Conservation (phyloP, 2,329 filamentous ascomycete genomes). For the Fusarium buxicola region DNA sequence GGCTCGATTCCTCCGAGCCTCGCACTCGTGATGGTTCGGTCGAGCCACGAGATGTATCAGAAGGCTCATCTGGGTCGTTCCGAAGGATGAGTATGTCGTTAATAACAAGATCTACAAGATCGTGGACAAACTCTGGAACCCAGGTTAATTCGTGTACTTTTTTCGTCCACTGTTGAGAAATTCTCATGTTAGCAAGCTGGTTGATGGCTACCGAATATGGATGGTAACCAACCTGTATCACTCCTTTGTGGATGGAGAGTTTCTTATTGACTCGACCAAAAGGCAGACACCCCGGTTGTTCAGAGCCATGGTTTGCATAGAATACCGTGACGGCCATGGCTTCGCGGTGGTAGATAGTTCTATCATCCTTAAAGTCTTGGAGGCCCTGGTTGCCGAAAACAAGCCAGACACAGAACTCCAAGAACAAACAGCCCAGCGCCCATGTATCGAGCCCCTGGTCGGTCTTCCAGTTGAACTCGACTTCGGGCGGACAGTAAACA, state of each 20-base stretch:
- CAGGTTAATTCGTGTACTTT: not conserved
- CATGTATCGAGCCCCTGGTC: conserved; percentile 14
- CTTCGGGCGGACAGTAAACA: not conserved
- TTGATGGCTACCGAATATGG: no score
- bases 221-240: not conserved
- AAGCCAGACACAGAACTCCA: conserved; percentile 16
- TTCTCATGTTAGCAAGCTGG: no score
- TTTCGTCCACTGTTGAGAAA: not conserved
- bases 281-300: not conserved
- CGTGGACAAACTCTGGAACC: conserved; percentile 1
- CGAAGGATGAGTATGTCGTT: not conserved
- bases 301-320: not conserved
- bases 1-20: not conserved
- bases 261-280: not conserved
- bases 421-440: conserved; percentile 13
- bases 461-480: not conserved
- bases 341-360: not conserved
- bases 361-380: not conserved
- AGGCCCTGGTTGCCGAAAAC: conserved; percentile 6
- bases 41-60: not conserved
- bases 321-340: not conserved
- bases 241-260: not conserved
- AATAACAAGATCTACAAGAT: not conserved
- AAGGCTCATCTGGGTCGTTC: not conserved
- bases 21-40: not conserved